Evolutionary conservation across 345 rosid genomes (phyloP), one percentile per base, ranked within the genome.

Genomic region (Hevea brasiliensis): DNA sequence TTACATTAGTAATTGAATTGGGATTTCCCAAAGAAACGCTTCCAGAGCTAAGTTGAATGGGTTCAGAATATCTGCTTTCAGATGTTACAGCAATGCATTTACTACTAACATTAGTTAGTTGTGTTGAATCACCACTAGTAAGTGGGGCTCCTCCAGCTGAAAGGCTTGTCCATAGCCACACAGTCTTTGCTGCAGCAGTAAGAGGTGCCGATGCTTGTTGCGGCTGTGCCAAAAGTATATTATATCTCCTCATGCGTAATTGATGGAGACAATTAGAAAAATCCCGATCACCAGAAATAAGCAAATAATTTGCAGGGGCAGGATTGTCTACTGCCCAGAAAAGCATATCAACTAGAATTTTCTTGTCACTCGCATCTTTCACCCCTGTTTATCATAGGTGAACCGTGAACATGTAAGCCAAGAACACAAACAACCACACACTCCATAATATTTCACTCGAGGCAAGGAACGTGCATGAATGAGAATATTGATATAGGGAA

Each of bases 351-450:
- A 94, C 98, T 17, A 94, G 72, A 79, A 94, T 94, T 81, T 90
- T 94, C 87, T 94, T 94, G 81, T 94, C 98, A 67, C 98, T 94
- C 2, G 98, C 97, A 89, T 94, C 98, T 81, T 92, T 94, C 44
- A 87, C 95, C 24, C 98, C 98, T 94, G 84, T 47, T 64, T 20
- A 63, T 54, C 24, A 54, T 15, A 63, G 6, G 13, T 41, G 51
- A 23, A 10, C 50, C 1, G 13, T 41, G 51, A 23, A 10, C 50
- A 41, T 41, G 12, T 12, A 64, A 64, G n/a, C 29, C 18, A n/a
- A 20, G 44, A 32, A 2, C n/a, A 17, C 13, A 50, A 47, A 50
- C 54, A 50, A 50, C 54, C 4, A 15, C 13, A 50, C 0, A 50
- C 5, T 17, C 13, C 47, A 44, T 3, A 7, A 1, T 44, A 1